Evolutionary conservation across 352 stramenopile genomes (phyloP).

Genomic region (Pythium sp.): DNA sequence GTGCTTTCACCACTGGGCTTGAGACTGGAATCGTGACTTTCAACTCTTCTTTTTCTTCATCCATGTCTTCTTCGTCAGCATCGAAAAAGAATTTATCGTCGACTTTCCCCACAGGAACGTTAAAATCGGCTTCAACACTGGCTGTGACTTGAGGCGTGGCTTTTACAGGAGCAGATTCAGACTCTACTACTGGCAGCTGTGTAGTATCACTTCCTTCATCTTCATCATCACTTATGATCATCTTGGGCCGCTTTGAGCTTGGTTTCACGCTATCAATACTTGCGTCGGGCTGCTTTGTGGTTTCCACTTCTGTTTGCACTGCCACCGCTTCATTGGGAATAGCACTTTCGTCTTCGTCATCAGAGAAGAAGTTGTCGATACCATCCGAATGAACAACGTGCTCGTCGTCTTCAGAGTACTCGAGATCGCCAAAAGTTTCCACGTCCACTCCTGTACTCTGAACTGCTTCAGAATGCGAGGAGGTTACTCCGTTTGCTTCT

Average conservation of each 20-base stretch:
- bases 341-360: background rate
- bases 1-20: background rate
- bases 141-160: background rate
- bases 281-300: background rate
- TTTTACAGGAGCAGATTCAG: background rate
- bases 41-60: background rate
- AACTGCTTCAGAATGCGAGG: background rate
- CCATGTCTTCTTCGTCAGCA: background rate
- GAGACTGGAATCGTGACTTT: background rate
- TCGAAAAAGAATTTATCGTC: conserved; percentile 7
- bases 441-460: background rate
- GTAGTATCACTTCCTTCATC: background rate
- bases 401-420: conserved; percentile 7
- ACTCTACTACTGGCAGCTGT: background rate
- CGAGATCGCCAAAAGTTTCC: background rate
- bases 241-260: conserved; percentile 9
- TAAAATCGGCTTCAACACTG: background rate
- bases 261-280: background rate
- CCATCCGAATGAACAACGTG: background rate
- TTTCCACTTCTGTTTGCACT: background rate
- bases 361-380: background rate
- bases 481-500: background rate
- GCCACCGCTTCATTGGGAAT: background rate
- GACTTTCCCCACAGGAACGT: background rate
- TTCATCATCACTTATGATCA: conserved; percentile 31